phyloP scores from a whole-genome alignment of 1,284 basidiomycete genomes.

The Sphaerobolus stellatus region DNA sequence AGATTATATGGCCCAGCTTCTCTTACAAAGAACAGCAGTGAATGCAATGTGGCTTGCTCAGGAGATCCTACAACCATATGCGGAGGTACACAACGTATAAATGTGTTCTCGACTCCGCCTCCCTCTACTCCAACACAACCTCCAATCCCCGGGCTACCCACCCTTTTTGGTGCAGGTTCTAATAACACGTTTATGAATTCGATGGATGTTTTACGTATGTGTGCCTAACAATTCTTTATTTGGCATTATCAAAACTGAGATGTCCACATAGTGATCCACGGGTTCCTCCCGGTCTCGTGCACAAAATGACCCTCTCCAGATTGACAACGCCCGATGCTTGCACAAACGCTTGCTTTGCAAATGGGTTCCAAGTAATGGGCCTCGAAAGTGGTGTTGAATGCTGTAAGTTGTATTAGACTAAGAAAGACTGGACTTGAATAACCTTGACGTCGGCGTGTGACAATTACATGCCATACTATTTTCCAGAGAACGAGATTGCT shows the following conservation, averaged over 20 bases:
- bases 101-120: neutral
- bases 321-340: neutral
- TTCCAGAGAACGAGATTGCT: too few species aligned
- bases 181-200: neutral
- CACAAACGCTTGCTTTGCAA: neutral
- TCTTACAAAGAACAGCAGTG: neutral
- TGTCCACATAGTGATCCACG: neutral
- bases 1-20: neutral
- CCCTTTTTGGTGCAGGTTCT: neutral
- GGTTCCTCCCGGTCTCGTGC: neutral
- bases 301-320: neutral
- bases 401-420: neutral
- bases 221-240: too few species aligned
- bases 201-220: neutral
- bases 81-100: neutral
- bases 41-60: neutral
- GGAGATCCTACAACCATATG: neutral
- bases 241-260: too few species aligned
- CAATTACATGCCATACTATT: neutral
- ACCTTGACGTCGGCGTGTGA: neutral
- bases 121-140: neutral
- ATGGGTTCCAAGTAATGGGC: neutral
- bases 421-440: neutral
- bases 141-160: neutral
- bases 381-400: neutral